Evolutionary conservation across 2,329 filamentous ascomycete species (phyloP).

Genomic region (Trichoderma sp.): DNA sequence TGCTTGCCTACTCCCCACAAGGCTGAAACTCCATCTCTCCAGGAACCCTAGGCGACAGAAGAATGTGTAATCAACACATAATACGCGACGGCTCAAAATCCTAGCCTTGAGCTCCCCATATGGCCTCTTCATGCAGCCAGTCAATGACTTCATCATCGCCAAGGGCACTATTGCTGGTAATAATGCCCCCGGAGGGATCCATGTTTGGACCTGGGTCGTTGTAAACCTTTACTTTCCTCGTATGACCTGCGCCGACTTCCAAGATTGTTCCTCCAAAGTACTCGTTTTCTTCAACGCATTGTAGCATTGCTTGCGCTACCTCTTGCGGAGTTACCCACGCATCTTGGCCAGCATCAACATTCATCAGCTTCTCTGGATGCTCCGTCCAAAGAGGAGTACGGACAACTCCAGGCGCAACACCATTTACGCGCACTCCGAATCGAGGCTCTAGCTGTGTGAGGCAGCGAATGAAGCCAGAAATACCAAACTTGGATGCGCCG

Average conservation of each 20-base stretch:
- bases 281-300: conserved; percentile 27
- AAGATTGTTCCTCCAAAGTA: conserved; percentile 35
- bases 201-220: conserved; percentile 14
- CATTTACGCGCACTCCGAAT: conserved; percentile 35
- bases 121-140: conserved; percentile 6
- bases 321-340: conserved; percentile 33
- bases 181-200: neutral
- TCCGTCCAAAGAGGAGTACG: conserved; percentile 37
- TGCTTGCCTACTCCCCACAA: neutral
- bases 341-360: conserved; percentile 28
- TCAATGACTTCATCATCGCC: conserved; percentile 4
- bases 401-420: conserved; percentile 32
- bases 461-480: conserved; percentile 37
- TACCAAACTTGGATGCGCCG: conserved; percentile 37
- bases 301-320: conserved; percentile 34
- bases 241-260: conserved; percentile 27
- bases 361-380: conserved; percentile 30
- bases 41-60: neutral
- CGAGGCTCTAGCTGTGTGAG: conserved; percentile 32
- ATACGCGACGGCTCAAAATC: neutral
- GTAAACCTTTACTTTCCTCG: conserved; percentile 1
- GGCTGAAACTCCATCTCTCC: neutral
- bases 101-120: conserved; percentile 9
- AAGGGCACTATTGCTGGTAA: neutral
- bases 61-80: conserved; percentile 1